Evolutionary conservation across 2,329 filamentous ascomycete species (phyloP).

Genomic region (Ophiostoma tasmaniense): DNA sequence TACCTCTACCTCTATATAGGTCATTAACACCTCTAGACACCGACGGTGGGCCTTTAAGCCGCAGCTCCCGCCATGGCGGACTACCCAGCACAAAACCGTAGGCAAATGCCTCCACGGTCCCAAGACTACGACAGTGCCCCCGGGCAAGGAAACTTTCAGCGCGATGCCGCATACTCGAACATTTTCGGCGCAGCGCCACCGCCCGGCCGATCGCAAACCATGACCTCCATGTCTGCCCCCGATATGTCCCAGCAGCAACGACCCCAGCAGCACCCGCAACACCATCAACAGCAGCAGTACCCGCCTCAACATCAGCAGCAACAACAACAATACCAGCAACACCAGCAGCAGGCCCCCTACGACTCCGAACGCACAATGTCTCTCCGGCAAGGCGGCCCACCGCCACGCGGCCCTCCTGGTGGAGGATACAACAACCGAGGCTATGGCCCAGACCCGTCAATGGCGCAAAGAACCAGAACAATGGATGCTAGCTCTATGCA

Average conservation of each 20-base stretch:
- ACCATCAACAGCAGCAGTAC: constrained; percentile 9
- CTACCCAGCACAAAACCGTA: constrained; percentile 46
- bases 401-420: constrained; percentile 43
- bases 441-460: constrained; percentile 24
- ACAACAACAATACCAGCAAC: constrained; percentile 18
- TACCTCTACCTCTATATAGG: neutral
- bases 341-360: constrained; percentile 12
- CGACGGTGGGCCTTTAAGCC: constrained; percentile 1
- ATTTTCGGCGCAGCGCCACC: constrained; percentile 79
- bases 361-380: constrained; percentile 57
- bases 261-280: constrained; percentile 14
- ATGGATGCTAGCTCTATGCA: constrained; percentile 35
- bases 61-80: constrained; percentile 41
- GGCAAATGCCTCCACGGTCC: constrained; percentile 30
- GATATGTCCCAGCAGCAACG: constrained; percentile 40
- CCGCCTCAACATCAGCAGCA: constrained; percentile 4
- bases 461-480: constrained; percentile 34
- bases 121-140: constrained; percentile 39
- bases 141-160: constrained; percentile 51
- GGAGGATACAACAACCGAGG: constrained; percentile 27
- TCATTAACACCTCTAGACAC: neutral
- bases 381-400: constrained; percentile 56
- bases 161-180: constrained; percentile 91
- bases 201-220: constrained; percentile 85
- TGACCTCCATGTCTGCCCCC: constrained; percentile 67